Base-by-base conservation (phyloP, 1,284 basidiomycete species). In the Naganishia albida region DNA sequence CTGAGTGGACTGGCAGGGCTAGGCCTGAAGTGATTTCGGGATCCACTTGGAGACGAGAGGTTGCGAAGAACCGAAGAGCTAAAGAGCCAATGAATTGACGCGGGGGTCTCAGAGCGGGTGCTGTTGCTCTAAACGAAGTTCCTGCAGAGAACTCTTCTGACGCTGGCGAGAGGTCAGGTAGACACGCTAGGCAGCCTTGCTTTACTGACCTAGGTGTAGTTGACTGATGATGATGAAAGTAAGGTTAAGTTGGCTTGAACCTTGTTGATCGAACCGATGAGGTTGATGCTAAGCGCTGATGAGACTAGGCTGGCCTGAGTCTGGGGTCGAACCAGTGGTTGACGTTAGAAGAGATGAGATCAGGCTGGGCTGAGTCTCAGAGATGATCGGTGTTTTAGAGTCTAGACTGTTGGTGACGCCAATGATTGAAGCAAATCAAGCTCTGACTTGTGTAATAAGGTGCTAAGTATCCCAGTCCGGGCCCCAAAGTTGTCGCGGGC, bases 41-140 rank as follows among this genome's bases (percentile, higher is more conserved):
- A 71, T 79, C 92, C 88, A 92, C 89, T 90, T 88, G 89, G 88
- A 88, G 89, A 88, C 89, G 88, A 90, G 90, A 91, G 89, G 42
- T 43, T 43, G 4, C n/a, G 13, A 20, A 18, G n/a, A 43, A 43
- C 6, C 42, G 13, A 20, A 15, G 13, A 43, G 42, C 42, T 43
- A 15, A 43, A 43, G 13, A 43, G 42, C 42, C 16, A 43, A 43
- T 43, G 42, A 43, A 18, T 4, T 10, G 8, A 34, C 49, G 13
- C 25, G 12, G 15, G 49, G 26, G 23, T 50, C 25, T 51, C 25
- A 26, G 30, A 26, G 49, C 16, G 28, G 46, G 25, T 28, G 25
- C 12, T 6, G 28, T 30, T 16, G 23, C 25, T n/a, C 16, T 30
- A 30, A 25, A 51, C 49, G 49, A 51, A 34, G 49, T 51, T 30